These are phyloP conservation scores for Candida nitratophila DNA, from an alignment of 805 yeast genomes.

Conservation along the genomic window DNA sequence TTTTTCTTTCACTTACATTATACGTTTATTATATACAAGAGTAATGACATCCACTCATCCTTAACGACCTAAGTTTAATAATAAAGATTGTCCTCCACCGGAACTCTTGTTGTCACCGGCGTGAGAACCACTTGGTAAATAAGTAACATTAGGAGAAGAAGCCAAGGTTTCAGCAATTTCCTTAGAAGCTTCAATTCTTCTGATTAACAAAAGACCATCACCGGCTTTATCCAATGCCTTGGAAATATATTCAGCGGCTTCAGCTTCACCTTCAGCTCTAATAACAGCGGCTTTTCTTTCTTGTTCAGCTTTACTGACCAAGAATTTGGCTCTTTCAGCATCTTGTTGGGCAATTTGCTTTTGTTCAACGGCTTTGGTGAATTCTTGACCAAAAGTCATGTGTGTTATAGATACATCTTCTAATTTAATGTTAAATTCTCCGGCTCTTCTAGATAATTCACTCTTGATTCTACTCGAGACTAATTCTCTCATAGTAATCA, in stretches of 20 bases:
- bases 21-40: slow-evolving; percentile 1
- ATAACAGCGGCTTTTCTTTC: slow-evolving; percentile 92
- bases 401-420: slow-evolving; percentile 98
- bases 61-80: slow-evolving; percentile 65
- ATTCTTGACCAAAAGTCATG: slow-evolving; percentile 93
- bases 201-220: slow-evolving; percentile 86
- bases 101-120: slow-evolving; percentile 31
- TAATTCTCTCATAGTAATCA: slow-evolving; percentile 93
- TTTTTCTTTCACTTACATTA: no score
- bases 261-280: slow-evolving; percentile 99
- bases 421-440: slow-evolving; percentile 81
- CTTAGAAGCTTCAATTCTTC: slow-evolving; percentile 94
- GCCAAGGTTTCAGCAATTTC: slow-evolving; percentile 91
- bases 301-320: slow-evolving; percentile 95
- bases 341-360: slow-evolving; percentile 99
- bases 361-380: slow-evolving; percentile 97
- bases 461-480: slow-evolving; percentile 84
- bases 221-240: slow-evolving; percentile 91
- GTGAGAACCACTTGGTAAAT: slow-evolving; percentile 55
- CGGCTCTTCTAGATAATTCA: slow-evolving; percentile 77
- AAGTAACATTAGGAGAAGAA: slow-evolving; percentile 75
- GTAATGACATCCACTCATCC: neutral
- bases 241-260: slow-evolving; percentile 92
- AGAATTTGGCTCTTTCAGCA: slow-evolving; percentile 91
- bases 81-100: slow-evolving; percentile 40